phyloP scores from a whole-genome alignment of 306 rosid species.

The Potentilla sterilis region DNA sequence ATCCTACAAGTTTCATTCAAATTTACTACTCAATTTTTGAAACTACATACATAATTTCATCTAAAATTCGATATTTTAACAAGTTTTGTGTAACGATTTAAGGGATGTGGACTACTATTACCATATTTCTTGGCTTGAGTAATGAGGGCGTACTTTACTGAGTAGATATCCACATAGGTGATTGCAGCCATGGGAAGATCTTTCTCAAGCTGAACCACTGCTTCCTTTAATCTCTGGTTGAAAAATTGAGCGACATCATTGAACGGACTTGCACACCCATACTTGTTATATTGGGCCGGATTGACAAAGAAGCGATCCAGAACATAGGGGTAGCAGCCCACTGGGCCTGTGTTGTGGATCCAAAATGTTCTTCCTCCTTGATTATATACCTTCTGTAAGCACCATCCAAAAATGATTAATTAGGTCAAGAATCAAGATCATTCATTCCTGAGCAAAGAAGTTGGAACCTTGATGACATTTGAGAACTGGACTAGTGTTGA shows the following conservation, averaged over 20 bases:
- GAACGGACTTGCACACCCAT: slow-evolving; percentile 55
- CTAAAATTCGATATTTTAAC: too few relatives aligned
- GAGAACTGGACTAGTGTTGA: slow-evolving; percentile 25
- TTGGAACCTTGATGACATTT: slow-evolving; percentile 21
- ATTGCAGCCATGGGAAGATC: slow-evolving; percentile 63
- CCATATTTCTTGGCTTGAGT: slow-evolving; percentile 53
- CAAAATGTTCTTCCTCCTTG: slow-evolving; percentile 42
- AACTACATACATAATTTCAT: not conserved
- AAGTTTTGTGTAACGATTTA: too few relatives aligned
- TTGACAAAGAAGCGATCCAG: slow-evolving; percentile 27
- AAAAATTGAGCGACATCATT: slow-evolving; percentile 66
- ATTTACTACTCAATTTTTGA: not conserved
- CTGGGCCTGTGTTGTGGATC: slow-evolving; percentile 49
- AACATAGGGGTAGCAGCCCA: slow-evolving; percentile 40
- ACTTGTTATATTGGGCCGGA: slow-evolving; percentile 41
- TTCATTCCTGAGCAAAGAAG: not conserved
- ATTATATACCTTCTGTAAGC: slow-evolving; percentile 16
- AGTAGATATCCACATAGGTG: slow-evolving; percentile 75
- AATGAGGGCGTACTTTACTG: slow-evolving; percentile 62
- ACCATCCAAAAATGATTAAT: too few relatives aligned
- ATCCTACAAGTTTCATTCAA: slow-evolving; percentile 46
- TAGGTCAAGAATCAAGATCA: not conserved
- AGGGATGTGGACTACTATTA: slow-evolving; percentile 10
- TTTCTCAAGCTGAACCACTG: slow-evolving; percentile 42
- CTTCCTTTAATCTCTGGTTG: slow-evolving; percentile 39